Conservation (phyloP, 495 filamentous ascomycete genomes). For the Aspergillus biplanus region DNA sequence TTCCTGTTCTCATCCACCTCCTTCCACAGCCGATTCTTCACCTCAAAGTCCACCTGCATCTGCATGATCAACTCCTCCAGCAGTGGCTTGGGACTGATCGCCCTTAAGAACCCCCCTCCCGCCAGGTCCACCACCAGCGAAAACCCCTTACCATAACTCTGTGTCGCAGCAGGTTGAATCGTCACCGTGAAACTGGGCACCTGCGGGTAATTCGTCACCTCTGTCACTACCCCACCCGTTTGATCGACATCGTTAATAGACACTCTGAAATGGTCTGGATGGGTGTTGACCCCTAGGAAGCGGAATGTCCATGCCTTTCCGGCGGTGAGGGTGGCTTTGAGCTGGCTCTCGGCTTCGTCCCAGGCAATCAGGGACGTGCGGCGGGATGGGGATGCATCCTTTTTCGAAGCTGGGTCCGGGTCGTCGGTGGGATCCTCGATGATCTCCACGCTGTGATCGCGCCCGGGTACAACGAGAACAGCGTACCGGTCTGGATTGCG, state of each 20-base stretch:
- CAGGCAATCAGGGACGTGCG: background rate
- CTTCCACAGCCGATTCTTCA: slow-evolving; percentile 46
- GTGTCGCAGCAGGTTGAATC: background rate
- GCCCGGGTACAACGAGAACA: slow-evolving; percentile 55
- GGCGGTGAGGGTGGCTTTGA: background rate
- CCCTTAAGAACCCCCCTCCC: slow-evolving; percentile 21
- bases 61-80: slow-evolving; percentile 41
- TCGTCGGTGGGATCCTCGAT: slow-evolving; percentile 35
- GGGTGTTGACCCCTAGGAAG: background rate
- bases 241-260: background rate
- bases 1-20: slow-evolving; percentile 26
- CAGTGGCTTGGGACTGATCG: slow-evolving; percentile 29
- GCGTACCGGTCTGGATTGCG: slow-evolving; percentile 43
- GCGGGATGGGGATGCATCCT: background rate
- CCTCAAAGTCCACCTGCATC: slow-evolving; percentile 43
- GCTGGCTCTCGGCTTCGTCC: background rate
- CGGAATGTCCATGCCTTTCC: background rate
- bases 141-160: slow-evolving; percentile 22
- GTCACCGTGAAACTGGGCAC: background rate
- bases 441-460: slow-evolving; percentile 49
- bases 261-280: background rate
- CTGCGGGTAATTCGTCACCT: background rate
- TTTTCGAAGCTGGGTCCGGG: slow-evolving; percentile 9
- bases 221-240: background rate
- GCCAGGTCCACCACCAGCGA: slow-evolving; percentile 37